Conservation (phyloP, 768 basidiomycete species). For the Suillus fuscotomentosus region DNA sequence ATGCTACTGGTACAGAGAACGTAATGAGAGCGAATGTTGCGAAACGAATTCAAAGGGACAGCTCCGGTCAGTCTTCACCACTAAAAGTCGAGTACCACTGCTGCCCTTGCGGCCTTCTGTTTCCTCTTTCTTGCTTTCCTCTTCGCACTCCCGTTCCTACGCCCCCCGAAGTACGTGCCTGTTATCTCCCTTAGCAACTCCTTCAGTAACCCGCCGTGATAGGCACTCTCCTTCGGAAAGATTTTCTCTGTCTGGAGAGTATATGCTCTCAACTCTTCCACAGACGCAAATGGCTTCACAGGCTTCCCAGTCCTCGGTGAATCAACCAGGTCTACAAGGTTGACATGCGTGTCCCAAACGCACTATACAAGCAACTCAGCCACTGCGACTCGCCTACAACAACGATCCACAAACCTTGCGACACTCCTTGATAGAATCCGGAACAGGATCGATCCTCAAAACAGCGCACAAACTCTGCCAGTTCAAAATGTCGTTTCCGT, state of each 20-base stretch:
- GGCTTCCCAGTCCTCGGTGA: conserved; percentile 9
- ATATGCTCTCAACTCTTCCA: conserved; percentile 21
- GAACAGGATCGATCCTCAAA: conserved; percentile 2
- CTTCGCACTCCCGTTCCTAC: conserved; percentile 20
- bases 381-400: neutral
- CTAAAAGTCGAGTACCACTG: neutral
- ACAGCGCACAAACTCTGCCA: conserved; percentile 9
- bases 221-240: conserved; percentile 28
- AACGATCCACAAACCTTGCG: neutral
- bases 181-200: conserved; percentile 19
- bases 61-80: neutral
- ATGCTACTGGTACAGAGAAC: neutral
- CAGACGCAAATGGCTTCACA: conserved; percentile 20
- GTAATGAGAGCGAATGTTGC: neutral
- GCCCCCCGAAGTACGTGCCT: conserved; percentile 15
- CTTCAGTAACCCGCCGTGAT: conserved; percentile 29
- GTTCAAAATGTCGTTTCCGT: conserved; percentile 5
- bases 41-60: neutral
- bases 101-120: conserved; percentile 9
- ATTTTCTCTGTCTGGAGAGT: conserved; percentile 15
- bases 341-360: conserved; percentile 25
- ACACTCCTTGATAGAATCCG: neutral
- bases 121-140: conserved; percentile 16
- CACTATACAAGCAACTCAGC: neutral
- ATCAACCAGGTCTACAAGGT: conserved; percentile 33